Conservation (phyloP, 352 stramenopile species). For the Globisporangium parvum region DNA sequence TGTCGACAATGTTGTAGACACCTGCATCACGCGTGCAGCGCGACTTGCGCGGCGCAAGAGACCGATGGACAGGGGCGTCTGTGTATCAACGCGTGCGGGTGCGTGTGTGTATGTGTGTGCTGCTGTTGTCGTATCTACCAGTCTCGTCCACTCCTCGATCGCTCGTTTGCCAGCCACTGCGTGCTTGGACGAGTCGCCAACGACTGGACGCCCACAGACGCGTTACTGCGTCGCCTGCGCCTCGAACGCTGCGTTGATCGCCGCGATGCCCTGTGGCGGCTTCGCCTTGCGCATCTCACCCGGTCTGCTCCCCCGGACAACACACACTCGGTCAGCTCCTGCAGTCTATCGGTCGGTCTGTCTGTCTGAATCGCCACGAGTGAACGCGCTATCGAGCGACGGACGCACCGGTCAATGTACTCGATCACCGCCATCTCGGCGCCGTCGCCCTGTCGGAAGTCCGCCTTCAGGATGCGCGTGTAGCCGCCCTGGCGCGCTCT, state of each 20-base stretch:
- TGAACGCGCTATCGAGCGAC: background rate
- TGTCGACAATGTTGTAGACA: too few species aligned
- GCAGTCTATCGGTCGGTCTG: background rate
- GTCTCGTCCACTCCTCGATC: too few species aligned
- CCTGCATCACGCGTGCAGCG: too few species aligned
- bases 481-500: slow-evolving; percentile 88
- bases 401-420: slow-evolving; percentile 91
- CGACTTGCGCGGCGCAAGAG: too few species aligned
- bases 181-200: too few species aligned
- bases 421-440: slow-evolving; percentile 98
- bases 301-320: slow-evolving; percentile 24
- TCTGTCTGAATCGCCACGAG: too few species aligned
- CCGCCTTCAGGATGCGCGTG: slow-evolving; percentile 94
- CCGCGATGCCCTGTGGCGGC: slow-evolving; percentile 51
- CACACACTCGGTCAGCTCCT: slow-evolving; percentile 6
- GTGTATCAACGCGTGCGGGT: too few species aligned
- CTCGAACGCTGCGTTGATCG: slow-evolving; percentile 40
- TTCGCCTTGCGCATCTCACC: slow-evolving; percentile 84
- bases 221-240: slow-evolving; percentile 12
- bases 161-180: too few species aligned
- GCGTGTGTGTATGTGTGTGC: too few species aligned
- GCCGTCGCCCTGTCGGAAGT: slow-evolving; percentile 91
- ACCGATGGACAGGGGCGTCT: too few species aligned
- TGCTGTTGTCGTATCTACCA: too few species aligned
- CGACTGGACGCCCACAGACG: too few species aligned